These are phyloP conservation scores for Rubia yunnanensis DNA, from an alignment of 257 asterid species.

Conservation along the genomic window DNA sequence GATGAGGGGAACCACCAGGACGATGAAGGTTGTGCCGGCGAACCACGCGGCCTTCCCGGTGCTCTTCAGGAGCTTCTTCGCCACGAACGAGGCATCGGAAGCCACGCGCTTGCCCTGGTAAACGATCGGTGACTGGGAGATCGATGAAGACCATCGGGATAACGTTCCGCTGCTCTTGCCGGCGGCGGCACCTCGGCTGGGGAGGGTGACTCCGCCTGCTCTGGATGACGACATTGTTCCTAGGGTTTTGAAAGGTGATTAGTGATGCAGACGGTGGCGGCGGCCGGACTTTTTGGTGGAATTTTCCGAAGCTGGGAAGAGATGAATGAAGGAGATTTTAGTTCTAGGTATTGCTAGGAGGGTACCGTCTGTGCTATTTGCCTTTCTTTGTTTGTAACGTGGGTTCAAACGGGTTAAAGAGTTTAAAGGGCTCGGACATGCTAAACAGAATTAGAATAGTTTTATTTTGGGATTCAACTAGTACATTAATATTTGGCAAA, in stretches of 20 bases:
- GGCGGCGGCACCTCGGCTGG: conserved; percentile 18
- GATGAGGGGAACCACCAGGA: conserved; percentile 67
- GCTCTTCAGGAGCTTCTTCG: conserved; percentile 57
- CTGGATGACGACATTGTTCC: conserved; percentile 16
- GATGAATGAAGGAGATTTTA: background rate
- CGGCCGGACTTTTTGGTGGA: background rate
- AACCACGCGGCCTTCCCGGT: conserved; percentile 95
- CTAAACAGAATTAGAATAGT: too few species aligned
- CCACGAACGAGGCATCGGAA: conserved; percentile 49
- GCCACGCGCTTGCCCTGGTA: conserved; percentile 67
- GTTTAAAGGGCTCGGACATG: too few species aligned
- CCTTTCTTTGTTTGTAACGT: too few species aligned
- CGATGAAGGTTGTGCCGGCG: conserved; percentile 64
- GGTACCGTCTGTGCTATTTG: background rate
- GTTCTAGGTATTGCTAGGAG: background rate
- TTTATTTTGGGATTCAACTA: too few species aligned
- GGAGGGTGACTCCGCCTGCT: conserved; percentile 22
- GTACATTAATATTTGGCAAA: too few species aligned
- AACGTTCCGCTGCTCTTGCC: conserved; percentile 16
- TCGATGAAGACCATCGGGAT: conserved; percentile 19
- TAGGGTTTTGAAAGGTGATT: background rate
- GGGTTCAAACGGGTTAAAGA: too few species aligned
- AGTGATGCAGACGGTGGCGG: background rate
- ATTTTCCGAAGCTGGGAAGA: background rate
- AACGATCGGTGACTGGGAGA: conserved; percentile 51